Evolutionary conservation across 2,329 filamentous ascomycete genomes (phyloP), one percentile per base, ranked within the genome.

Genomic region (Aureobasidium namibiae): DNA sequence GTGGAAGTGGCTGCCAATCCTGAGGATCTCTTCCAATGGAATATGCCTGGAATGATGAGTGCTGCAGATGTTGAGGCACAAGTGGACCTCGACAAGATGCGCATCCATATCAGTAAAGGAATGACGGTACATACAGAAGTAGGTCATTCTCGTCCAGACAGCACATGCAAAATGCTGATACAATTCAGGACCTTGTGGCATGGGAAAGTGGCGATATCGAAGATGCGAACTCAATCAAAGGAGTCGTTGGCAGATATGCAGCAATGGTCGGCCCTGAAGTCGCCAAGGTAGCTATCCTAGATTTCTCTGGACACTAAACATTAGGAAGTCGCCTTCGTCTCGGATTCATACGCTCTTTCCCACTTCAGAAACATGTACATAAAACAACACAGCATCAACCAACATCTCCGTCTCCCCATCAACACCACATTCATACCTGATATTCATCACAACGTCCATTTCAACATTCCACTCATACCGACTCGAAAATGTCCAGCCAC

Each of bases 31-130:
- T 83, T 90, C 61, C 69, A 75, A 0, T 78, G 85, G 49, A 76
- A 79, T 48, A 86, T 91, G 77, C 88, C 88, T 0, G 88, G 88
- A 0, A 78, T 89, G 39, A 76, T 83, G 44, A 76, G 81, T 0
- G 67, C 80, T 2, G 72, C 78, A 0, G 75, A 85, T 41, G 75
- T 90, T 59, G 67, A 74, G 16, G 63, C 67, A 10, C 65, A 74
- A 2, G 70, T 85, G 50, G 76, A 87, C 59, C 74, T 90, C 39
- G 84, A 84, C 62, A 71, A 78, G 11, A 80, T 89, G 57, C 76
- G 77, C 3, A 72, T 90, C 39, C 76, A 75, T 21, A 74, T 85
- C 8, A 71, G 69, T 9, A 65, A 66, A 1, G 62, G 62, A 1
- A 56, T 64, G 14, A 61, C 70, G 16, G 69, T 71, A 14, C 65